Conservation (phyloP, 2,329 filamentous ascomycete species). For the Diplodia mutila region DNA sequence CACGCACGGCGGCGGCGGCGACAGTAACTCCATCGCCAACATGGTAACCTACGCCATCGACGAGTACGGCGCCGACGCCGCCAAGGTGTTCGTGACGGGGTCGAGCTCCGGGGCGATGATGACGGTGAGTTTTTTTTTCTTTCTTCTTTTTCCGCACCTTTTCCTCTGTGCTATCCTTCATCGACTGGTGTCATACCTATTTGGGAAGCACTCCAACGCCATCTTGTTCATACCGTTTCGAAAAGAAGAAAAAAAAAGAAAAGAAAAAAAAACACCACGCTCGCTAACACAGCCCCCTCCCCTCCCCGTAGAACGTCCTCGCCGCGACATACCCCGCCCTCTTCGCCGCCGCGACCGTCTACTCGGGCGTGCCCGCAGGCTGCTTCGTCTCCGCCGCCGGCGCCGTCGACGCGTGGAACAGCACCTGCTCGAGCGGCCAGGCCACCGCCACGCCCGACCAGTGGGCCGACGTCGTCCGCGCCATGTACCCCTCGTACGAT, state of each 20-base stretch:
- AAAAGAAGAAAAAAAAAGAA: too few species aligned
- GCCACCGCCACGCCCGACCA: constrained; percentile 50
- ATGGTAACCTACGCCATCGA: constrained; percentile 62
- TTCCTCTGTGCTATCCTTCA: not conserved
- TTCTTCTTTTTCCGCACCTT: too few species aligned
- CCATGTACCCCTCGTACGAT: constrained; percentile 53
- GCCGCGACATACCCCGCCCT: constrained; percentile 58
- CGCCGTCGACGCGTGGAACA: constrained; percentile 55
- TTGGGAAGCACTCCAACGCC: not conserved
- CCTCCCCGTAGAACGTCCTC: constrained; percentile 47
- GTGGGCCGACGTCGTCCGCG: constrained; percentile 54
- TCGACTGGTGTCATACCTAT: too few species aligned
- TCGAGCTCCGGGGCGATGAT: constrained; percentile 60
- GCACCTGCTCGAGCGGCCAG: constrained; percentile 55
- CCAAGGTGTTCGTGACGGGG: constrained; percentile 60
- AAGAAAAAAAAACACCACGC: too few species aligned
- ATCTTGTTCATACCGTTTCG: too few species aligned
- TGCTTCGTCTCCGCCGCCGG: constrained; percentile 55
- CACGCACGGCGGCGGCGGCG: constrained; percentile 60
- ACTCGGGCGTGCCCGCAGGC: constrained; percentile 58
- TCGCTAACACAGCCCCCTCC: too few species aligned
- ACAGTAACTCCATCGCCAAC: constrained; percentile 60
- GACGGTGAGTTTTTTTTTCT: constrained; percentile 42
- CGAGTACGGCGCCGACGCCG: constrained; percentile 57
- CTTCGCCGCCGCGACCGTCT: constrained; percentile 56